These are phyloP conservation scores for Coemansia sp. DNA, from an alignment of 192 early-diverging fungal species.

Conservation along the genomic window DNA sequence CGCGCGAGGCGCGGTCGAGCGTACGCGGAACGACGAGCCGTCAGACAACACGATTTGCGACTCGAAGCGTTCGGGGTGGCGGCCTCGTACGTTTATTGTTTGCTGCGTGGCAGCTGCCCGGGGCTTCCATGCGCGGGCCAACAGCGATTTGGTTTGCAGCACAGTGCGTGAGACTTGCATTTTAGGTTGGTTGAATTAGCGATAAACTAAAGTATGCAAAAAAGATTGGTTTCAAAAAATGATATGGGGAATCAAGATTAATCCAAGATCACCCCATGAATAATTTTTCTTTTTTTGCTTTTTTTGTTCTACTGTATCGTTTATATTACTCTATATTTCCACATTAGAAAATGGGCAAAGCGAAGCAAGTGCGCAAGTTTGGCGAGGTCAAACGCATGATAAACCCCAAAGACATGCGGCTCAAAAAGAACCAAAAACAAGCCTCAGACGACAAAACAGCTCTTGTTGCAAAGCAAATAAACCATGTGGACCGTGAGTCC, in stretches of 20 bases:
- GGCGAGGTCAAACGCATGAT: slow-evolving; percentile 92
- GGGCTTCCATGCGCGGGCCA: slow-evolving; percentile 48
- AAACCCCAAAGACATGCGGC: slow-evolving; percentile 83
- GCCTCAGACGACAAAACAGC: slow-evolving; percentile 11
- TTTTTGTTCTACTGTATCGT: slow-evolving; percentile 10
- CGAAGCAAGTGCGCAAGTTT: slow-evolving; percentile 91
- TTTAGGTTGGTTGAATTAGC: background rate
- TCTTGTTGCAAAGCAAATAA: slow-evolving; percentile 3
- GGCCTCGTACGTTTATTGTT: slow-evolving; percentile 1
- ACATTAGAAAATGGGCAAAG: slow-evolving; percentile 67
- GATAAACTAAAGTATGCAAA: background rate
- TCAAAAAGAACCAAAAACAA: slow-evolving; percentile 64
- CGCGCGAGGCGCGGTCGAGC: slow-evolving; percentile 82
- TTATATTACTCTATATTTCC: background rate
- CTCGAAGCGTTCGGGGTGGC: slow-evolving; percentile 70
- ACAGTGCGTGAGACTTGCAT: slow-evolving; percentile 26
- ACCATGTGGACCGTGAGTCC: slow-evolving; percentile 37
- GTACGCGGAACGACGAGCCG: slow-evolving; percentile 80
- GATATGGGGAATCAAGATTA: background rate
- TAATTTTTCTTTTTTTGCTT: slow-evolving; percentile 5
- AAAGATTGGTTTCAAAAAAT: background rate
- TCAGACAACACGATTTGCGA: slow-evolving; percentile 86
- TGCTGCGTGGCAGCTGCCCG: slow-evolving; percentile 10
- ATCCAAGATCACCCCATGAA: background rate
- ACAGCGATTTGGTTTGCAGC: slow-evolving; percentile 28